These are phyloP conservation scores for Fusarium sublunatum DNA, from an alignment of 2,329 filamentous ascomycete genomes.

Conservation along the genomic window DNA sequence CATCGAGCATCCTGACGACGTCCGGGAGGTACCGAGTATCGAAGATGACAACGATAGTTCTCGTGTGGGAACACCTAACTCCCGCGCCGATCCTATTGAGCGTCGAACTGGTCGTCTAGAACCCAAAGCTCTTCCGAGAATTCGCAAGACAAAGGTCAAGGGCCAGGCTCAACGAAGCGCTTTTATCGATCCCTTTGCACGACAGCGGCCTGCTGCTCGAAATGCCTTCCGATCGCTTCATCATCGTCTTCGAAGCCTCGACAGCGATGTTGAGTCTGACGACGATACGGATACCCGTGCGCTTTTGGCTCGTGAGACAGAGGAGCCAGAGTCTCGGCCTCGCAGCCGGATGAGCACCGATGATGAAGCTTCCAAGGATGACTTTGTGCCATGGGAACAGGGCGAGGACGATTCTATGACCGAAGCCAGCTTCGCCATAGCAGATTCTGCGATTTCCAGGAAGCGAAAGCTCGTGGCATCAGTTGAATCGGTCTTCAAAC, in stretches of 20 bases:
- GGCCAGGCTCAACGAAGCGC: constrained; percentile 66
- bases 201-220: constrained; percentile 67
- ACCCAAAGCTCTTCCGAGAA: constrained; percentile 74
- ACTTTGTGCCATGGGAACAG: constrained; percentile 59
- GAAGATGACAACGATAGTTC: constrained; percentile 72
- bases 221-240: constrained; percentile 83
- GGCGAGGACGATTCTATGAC: constrained; percentile 75
- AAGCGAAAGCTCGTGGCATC: constrained; percentile 80
- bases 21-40: constrained; percentile 61
- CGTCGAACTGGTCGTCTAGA: constrained; percentile 67
- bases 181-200: constrained; percentile 75
- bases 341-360: constrained; percentile 78
- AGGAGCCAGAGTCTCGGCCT: constrained; percentile 85
- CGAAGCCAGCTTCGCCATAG: constrained; percentile 75
- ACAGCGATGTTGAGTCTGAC: constrained; percentile 84
- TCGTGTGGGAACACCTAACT: constrained; percentile 73
- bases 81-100: constrained; percentile 70
- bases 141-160: constrained; percentile 74
- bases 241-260: constrained; percentile 72
- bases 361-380: constrained; percentile 65
- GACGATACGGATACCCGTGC: constrained; percentile 74
- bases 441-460: constrained; percentile 66
- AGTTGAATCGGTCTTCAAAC: constrained; percentile 77
- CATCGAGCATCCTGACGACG: constrained; percentile 75
- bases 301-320: constrained; percentile 76